A percentile compares a stretch with the other conserved stretches of the same genome.
These are phyloP conservation scores for Avena insularis DNA, from an alignment of 176 grass and related monocot genomes.

Conservation along the genomic window DNA sequence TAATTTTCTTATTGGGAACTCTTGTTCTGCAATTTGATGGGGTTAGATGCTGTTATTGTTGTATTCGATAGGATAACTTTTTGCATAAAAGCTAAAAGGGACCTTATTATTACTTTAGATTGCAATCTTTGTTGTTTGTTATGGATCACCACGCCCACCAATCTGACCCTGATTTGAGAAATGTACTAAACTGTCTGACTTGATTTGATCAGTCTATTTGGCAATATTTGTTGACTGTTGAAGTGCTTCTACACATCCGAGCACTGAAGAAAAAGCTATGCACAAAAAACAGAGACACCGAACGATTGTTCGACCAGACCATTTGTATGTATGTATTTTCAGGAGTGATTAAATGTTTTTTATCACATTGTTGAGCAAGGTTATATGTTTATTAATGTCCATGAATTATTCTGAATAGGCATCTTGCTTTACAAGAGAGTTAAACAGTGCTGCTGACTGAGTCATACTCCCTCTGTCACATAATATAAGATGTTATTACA, in stretches of 20 bases:
- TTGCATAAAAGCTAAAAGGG: not conserved
- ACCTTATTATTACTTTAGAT: not conserved
- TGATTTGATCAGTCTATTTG: not conserved
- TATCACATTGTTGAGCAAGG: not conserved
- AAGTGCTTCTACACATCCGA: not conserved
- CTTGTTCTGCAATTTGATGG: slow-evolving; percentile 21
- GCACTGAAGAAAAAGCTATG: slow-evolving; percentile 14
- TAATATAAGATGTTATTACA: too few relatives aligned
- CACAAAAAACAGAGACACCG: not conserved
- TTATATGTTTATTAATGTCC: slow-evolving; percentile 15
- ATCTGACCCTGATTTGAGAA: not conserved
- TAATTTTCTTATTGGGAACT: not conserved
- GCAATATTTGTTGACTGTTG: not conserved
- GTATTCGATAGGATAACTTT: not conserved
- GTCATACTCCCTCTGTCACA: too few relatives aligned
- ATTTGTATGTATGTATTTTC: not conserved
- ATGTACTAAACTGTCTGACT: not conserved
- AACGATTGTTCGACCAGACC: not conserved
- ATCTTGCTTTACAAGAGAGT: slow-evolving; percentile 23
- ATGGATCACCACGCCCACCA: not conserved
- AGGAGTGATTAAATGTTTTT: not conserved
- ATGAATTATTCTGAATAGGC: not conserved
- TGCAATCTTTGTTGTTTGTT: slow-evolving; percentile 7
- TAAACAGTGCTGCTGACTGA: not conserved
- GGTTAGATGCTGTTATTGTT: not conserved